Base-by-base conservation (phyloP, 495 filamentous ascomycete species). In the Penicillium manginii region DNA sequence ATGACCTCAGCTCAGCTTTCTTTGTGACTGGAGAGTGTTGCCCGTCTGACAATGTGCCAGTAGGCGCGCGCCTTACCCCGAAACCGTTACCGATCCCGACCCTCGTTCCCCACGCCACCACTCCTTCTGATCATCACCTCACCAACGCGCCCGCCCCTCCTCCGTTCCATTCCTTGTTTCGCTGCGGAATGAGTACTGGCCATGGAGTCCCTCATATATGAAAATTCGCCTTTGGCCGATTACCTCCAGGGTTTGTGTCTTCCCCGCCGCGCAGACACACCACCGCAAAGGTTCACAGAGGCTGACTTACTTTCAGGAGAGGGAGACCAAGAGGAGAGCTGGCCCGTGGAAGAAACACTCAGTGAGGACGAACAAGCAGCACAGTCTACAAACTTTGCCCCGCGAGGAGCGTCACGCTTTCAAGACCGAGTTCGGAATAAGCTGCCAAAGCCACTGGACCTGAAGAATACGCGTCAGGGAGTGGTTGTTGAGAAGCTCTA, bases 191-290 rank as follows among this genome's bases (percentile, higher is more conserved):
- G 77, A 67, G 57, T 57, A 48, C 47, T 59, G 63, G 63, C 58
- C 75, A 98, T 98, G 94, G 94, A 97, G 84, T 87, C 91, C 65
- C 81, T 97, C 62, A 86, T 97, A 65, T 91, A 88, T 77, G 89
- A 94, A 76, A 87, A 92, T 72, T 91, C 92, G 65, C 94, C 94
- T 58, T 81, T 98, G 76, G 92, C 91, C 69, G 88, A 90, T 60
- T 97, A 96, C 79, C 86, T 98, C 57, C 89, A 96, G 83, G 94
- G 93, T 97, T 71, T 60, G 77, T 77, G 29, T 8, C 26, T 29
- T 29, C 9, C 2, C 26, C 6, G 6, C 26, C 26, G 5, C 26
- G 26, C 3, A 29, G 26, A 8, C 6, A 29, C 9, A 29, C 26
- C 26, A 29, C 26, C 26, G 5, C 26, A 29, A 29, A 5, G 23